These are phyloP conservation scores for Paspalum vaginatum DNA, from an alignment of 176 grass and related monocot species.

Conservation along the genomic window DNA sequence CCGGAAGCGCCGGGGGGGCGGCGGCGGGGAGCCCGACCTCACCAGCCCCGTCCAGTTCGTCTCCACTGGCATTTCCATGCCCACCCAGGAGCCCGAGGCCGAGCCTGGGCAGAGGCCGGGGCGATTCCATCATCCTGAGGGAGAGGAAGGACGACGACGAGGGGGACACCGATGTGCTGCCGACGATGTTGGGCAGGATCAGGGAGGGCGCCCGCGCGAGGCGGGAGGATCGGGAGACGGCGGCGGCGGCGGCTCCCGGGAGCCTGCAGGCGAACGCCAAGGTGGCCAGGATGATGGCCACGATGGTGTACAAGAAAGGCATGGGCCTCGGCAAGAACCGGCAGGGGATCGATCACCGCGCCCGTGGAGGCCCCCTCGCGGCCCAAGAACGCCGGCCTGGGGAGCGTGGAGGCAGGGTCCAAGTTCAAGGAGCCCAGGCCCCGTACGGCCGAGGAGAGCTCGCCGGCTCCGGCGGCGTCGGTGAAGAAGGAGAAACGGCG, in stretches of 20 bases:
- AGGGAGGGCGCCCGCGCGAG: constrained; percentile 63
- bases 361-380: constrained; percentile 53
- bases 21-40: constrained; percentile 46
- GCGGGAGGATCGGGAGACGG: constrained; percentile 73
- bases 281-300: constrained; percentile 71
- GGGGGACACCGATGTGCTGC: constrained; percentile 30
- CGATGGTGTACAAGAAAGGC: constrained; percentile 79
- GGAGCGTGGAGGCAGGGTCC: constrained; percentile 75
- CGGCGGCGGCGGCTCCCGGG: constrained; percentile 26
- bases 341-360: constrained; percentile 55
- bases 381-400: constrained; percentile 73
- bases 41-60: constrained; percentile 69
- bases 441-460: constrained; percentile 40
- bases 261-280: constrained; percentile 49
- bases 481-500: constrained; percentile 53
- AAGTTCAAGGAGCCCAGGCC: constrained; percentile 76
- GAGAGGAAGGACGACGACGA: constrained; percentile 33
- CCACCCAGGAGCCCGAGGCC: constrained; percentile 31
- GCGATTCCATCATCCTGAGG: no score
- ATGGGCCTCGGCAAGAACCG: constrained; percentile 70
- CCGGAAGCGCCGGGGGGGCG: constrained; percentile 51
- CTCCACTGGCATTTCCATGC: constrained; percentile 55
- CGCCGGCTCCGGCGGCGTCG: not conserved
- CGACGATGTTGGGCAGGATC: constrained; percentile 42
- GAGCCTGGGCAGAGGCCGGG: constrained; percentile 36